Conservation (phyloP, 2,329 filamentous ascomycete species). For the Juglanconis sp. region DNA sequence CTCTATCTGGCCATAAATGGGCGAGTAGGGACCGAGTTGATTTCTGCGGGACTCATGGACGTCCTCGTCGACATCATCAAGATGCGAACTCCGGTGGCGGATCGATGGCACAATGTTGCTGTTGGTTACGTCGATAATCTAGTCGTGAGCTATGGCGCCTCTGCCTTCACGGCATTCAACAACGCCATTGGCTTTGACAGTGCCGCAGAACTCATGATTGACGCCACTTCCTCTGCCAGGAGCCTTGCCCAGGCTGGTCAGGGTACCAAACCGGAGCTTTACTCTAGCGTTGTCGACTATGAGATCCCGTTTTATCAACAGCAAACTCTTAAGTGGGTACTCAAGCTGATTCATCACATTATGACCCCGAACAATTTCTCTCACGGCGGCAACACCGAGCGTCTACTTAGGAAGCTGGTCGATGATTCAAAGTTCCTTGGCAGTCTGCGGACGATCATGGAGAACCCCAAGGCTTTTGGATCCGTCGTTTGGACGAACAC, state of each 20-base stretch:
- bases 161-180: slow-evolving; percentile 80
- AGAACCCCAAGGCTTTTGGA: slow-evolving; percentile 75
- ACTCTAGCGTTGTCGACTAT: slow-evolving; percentile 86
- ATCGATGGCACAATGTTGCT: slow-evolving; percentile 78
- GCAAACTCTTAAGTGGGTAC: slow-evolving; percentile 86
- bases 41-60: slow-evolving; percentile 84
- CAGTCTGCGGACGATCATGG: slow-evolving; percentile 77
- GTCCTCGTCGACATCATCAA: slow-evolving; percentile 86
- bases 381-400: slow-evolving; percentile 78
- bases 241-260: slow-evolving; percentile 63
- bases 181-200: slow-evolving; percentile 80
- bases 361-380: slow-evolving; percentile 69
- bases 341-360: slow-evolving; percentile 95
- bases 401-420: slow-evolving; percentile 85
- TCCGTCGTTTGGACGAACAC: slow-evolving; percentile 95
- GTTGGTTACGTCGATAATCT: slow-evolving; percentile 86
- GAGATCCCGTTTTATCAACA: slow-evolving; percentile 90
- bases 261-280: slow-evolving; percentile 65
- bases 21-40: slow-evolving; percentile 76
- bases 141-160: slow-evolving; percentile 73
- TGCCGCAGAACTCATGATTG: slow-evolving; percentile 82
- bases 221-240: slow-evolving; percentile 70
- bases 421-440: slow-evolving; percentile 83
- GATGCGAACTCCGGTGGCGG: slow-evolving; percentile 75
- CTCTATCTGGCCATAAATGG: slow-evolving; percentile 73